These are phyloP conservation scores for Sphenostylis stenocarpa DNA, from an alignment of 306 rosid genomes.

Conservation along the genomic window DNA sequence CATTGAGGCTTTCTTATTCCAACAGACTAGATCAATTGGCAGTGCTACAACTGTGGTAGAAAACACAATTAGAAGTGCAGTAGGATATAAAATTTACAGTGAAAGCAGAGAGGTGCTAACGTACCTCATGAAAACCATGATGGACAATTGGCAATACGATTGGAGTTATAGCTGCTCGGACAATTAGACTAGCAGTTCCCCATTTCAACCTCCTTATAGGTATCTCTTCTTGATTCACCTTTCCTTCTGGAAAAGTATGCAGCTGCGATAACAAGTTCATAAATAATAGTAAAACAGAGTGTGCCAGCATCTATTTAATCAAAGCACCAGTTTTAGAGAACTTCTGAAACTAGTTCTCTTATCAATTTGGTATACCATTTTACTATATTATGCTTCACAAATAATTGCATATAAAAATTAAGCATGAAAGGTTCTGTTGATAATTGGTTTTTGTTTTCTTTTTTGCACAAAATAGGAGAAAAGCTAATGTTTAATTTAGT, in stretches of 20 bases:
- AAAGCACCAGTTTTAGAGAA: conserved; percentile 1
- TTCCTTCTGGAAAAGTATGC: conserved; percentile 97
- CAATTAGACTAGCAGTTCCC: conserved; percentile 97
- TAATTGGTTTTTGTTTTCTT: background rate
- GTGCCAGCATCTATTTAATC: background rate
- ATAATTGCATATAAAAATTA: background rate
- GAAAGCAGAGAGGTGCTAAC: background rate
- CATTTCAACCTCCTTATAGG: conserved; percentile 84
- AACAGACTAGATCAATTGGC: conserved; percentile 14
- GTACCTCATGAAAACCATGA: conserved; percentile 81
- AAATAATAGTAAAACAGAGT: conserved; percentile 4
- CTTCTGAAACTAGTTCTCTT: conserved; percentile 10
- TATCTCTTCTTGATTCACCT: conserved; percentile 76
- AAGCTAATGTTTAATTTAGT: conserved; percentile 2
- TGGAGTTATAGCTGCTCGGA: conserved; percentile 78
- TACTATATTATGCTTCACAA: background rate
- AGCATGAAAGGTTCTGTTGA: background rate
- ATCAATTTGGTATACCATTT: background rate
- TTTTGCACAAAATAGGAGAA: background rate
- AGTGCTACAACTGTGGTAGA: background rate
- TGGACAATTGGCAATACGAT: conserved; percentile 84
- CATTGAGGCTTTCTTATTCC: conserved; percentile 9
- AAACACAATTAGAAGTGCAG: background rate
- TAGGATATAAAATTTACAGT: background rate
- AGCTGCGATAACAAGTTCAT: conserved; percentile 47